Percentiles rank a stretch among this genome's conserved stretches.
These are phyloP conservation scores for Osmanthus fragrans DNA, from an alignment of 257 asterid species.

Conservation along the genomic window DNA sequence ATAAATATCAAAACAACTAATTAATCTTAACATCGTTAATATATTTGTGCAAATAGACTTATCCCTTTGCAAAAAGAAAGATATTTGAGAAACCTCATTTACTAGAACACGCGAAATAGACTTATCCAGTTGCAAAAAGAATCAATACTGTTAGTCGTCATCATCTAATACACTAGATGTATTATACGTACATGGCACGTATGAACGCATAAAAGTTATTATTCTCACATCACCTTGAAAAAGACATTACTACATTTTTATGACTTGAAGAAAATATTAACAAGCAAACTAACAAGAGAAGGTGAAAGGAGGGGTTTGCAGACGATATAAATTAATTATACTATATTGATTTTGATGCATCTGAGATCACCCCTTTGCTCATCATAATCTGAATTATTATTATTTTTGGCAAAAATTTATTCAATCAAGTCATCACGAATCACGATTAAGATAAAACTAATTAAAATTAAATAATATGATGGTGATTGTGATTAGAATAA, in stretches of 20 bases:
- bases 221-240: background rate
- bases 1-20: too few species aligned
- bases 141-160: background rate
- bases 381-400: slow-evolving; percentile 21
- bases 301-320: slow-evolving; percentile 41
- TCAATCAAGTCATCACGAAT: slow-evolving; percentile 26
- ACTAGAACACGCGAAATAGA: background rate
- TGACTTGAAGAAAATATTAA: background rate
- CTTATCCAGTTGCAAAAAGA: background rate
- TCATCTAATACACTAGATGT: background rate
- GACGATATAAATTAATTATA: slow-evolving; percentile 14
- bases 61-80: background rate
- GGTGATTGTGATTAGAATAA: slow-evolving; percentile 34
- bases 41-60: too few species aligned
- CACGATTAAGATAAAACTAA: slow-evolving; percentile 15
- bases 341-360: slow-evolving; percentile 66
- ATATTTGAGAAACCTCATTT: background rate
- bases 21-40: too few species aligned
- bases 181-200: background rate
- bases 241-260: background rate
- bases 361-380: slow-evolving; percentile 51
- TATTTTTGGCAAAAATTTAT: background rate
- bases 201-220: background rate
- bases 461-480: slow-evolving; percentile 25
- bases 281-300: slow-evolving; percentile 21